Evolutionary conservation across 805 yeast species (phyloP).

Genomic region (Starmerella stigmatis): DNA sequence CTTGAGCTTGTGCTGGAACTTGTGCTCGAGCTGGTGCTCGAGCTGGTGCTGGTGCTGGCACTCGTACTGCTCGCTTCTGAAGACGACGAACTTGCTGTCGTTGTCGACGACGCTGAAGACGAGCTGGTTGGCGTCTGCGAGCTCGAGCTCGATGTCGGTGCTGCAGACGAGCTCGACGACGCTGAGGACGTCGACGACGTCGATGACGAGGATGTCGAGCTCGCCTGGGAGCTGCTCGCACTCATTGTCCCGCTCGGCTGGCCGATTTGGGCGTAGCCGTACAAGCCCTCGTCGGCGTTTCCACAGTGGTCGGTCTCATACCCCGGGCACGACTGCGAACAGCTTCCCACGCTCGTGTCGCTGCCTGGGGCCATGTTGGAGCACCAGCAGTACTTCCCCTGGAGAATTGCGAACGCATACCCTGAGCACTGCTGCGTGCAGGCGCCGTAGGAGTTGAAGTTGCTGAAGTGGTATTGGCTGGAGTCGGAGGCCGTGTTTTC

Average conservation of each 20-base stretch:
- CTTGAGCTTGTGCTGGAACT: background rate
- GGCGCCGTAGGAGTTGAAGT: constrained; percentile 40
- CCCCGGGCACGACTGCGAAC: constrained; percentile 38
- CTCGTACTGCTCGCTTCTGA: too few relatives aligned
- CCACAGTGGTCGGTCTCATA: constrained; percentile 39
- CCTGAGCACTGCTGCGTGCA: constrained; percentile 43
- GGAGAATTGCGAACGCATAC: constrained; percentile 45
- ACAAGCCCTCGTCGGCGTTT: constrained; percentile 35
- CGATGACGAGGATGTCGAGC: constrained; percentile 2
- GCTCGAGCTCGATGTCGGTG: background rate
- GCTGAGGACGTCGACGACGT: constrained; percentile 10
- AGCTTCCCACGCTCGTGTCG: constrained; percentile 31
- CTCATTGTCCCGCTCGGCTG: constrained; percentile 29
- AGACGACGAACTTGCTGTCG: constrained; percentile 16
- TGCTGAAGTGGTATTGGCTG: constrained; percentile 13
- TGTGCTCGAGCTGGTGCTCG: constrained; percentile 1
- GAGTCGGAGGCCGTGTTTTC: constrained; percentile 34
- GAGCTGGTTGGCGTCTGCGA: background rate
- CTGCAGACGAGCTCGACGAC: constrained; percentile 7
- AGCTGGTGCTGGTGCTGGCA: constrained; percentile 1
- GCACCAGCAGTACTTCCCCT: constrained; percentile 50
- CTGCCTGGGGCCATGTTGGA: constrained; percentile 41
- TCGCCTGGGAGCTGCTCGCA: constrained; percentile 21
- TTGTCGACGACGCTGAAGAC: constrained; percentile 13
- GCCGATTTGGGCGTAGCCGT: constrained; percentile 42